Conservation (phyloP, 2,329 filamentous ascomycete genomes). For the Fusarium hostae region DNA sequence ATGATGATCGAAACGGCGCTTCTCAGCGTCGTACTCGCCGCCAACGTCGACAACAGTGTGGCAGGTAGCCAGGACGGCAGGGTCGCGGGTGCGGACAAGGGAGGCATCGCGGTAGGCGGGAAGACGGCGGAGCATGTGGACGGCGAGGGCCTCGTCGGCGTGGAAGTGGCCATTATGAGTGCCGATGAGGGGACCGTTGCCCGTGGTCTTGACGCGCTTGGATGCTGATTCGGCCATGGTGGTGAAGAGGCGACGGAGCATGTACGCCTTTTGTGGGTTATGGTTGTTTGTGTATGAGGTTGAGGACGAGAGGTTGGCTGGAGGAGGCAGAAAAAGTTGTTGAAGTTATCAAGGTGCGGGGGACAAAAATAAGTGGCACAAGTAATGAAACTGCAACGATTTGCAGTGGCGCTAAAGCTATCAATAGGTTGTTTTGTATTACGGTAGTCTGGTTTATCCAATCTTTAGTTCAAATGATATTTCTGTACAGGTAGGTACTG, state of each 20-base stretch:
- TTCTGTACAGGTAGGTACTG: neutral
- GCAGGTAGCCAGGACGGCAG: slow-evolving; percentile 79
- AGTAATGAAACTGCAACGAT: neutral
- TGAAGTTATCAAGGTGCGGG: slow-evolving; percentile 4
- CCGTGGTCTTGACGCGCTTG: slow-evolving; percentile 85
- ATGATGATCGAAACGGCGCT: slow-evolving; percentile 94
- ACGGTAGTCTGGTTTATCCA: neutral
- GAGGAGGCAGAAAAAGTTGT: slow-evolving; percentile 10
- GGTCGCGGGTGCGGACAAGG: slow-evolving; percentile 89
- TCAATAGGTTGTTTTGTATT: neutral
- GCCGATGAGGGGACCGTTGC: slow-evolving; percentile 74
- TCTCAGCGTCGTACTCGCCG: slow-evolving; percentile 83
- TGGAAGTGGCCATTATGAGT: slow-evolving; percentile 99
- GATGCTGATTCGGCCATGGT: slow-evolving; percentile 71
- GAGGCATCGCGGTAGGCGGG: slow-evolving; percentile 79
- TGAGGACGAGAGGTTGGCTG: neutral
- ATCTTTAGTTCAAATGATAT: neutral
- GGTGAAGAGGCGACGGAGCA: slow-evolving; percentile 48
- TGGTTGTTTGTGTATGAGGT: neutral
- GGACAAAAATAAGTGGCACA: slow-evolving; percentile 20
- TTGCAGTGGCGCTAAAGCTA: neutral
- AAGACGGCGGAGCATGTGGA: slow-evolving; percentile 92
- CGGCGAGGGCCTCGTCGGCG: slow-evolving; percentile 95
- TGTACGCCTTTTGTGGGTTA: slow-evolving; percentile 23
- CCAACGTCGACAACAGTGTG: slow-evolving; percentile 99